phyloP scores from a whole-genome alignment of 805 yeast species.

The Wickerhamiella allomyrinae region DNA sequence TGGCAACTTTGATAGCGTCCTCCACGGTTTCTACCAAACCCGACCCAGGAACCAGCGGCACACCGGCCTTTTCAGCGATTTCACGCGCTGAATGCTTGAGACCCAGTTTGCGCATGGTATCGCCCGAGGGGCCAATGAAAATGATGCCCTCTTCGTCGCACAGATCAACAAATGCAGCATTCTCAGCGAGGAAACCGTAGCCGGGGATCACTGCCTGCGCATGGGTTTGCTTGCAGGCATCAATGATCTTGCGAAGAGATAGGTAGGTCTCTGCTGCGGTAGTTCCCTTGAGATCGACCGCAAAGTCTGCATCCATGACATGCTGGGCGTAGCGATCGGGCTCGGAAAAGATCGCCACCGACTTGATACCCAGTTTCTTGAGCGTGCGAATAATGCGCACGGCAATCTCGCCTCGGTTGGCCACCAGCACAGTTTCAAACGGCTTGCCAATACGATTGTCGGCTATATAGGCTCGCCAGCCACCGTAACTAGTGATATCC shows the following conservation, averaged over 20 bases:
- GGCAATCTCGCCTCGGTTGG: constrained; percentile 96
- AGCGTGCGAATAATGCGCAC: constrained; percentile 84
- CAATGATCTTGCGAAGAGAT: constrained; percentile 67
- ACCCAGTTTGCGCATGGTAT: constrained; percentile 80
- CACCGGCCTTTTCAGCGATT: constrained; percentile 81
- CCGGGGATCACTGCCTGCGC: constrained; percentile 98
- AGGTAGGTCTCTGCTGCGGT: constrained; percentile 88
- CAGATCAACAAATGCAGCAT: constrained; percentile 88
- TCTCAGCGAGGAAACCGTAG: constrained; percentile 90
- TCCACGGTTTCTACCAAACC: constrained; percentile 56
- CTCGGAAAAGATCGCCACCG: constrained; percentile 85
- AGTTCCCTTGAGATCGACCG: constrained; percentile 63
- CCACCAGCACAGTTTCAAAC: constrained; percentile 75
- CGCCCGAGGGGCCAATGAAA: constrained; percentile 95
- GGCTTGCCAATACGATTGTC: constrained; percentile 36
- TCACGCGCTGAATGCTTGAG: constrained; percentile 94
- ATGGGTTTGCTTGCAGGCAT: constrained; percentile 68
- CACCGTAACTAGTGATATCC: constrained; percentile 79
- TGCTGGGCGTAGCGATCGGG: constrained; percentile 83
- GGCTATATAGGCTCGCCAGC: constrained; percentile 57
- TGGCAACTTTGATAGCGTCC: constrained; percentile 68
- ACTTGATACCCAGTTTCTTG: constrained; percentile 58
- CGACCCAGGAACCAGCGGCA: constrained; percentile 96
- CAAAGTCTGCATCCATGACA: constrained; percentile 67
- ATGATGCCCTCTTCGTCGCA: constrained; percentile 71